Evolutionary conservation across 257 asterid genomes (phyloP).

Genomic region (Nicotiana tomentosiformis): DNA sequence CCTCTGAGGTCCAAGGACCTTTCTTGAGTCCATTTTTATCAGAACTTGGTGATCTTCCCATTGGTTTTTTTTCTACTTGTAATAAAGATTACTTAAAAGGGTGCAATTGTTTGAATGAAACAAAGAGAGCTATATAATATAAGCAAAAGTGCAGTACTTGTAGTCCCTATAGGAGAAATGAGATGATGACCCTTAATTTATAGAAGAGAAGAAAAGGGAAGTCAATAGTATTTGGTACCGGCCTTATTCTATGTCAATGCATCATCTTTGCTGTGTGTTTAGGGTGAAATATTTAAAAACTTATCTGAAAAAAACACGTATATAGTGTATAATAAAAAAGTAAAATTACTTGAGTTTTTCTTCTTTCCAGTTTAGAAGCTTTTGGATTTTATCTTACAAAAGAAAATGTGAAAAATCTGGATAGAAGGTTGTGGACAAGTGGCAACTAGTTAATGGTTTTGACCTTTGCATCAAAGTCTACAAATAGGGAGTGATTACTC

Average conservation of each 20-base stretch:
- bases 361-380: background rate
- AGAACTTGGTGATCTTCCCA: conserved; percentile 89
- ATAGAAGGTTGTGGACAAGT: conserved; percentile 21
- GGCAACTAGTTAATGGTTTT: conserved; percentile 33
- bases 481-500: conserved; percentile 27
- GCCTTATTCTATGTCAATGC: conserved; percentile 25
- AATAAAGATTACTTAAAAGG: background rate
- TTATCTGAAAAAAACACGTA: background rate
- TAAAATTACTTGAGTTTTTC: no score
- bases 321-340: no score
- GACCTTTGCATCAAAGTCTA: conserved; percentile 41
- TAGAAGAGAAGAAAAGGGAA: conserved; percentile 27
- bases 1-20: conserved; percentile 90
- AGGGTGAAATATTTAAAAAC: background rate
- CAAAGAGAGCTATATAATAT: background rate
- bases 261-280: background rate
- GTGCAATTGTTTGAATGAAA: background rate
- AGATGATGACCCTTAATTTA: conserved; percentile 28
- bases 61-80: background rate
- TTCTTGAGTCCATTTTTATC: conserved; percentile 65
- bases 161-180: conserved; percentile 19
- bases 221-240: conserved; percentile 81
- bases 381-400: background rate
- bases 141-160: conserved; percentile 16
- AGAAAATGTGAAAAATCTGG: background rate